Evolutionary conservation across 306 rosid species (phyloP).

Genomic region (Pyrus communis): DNA sequence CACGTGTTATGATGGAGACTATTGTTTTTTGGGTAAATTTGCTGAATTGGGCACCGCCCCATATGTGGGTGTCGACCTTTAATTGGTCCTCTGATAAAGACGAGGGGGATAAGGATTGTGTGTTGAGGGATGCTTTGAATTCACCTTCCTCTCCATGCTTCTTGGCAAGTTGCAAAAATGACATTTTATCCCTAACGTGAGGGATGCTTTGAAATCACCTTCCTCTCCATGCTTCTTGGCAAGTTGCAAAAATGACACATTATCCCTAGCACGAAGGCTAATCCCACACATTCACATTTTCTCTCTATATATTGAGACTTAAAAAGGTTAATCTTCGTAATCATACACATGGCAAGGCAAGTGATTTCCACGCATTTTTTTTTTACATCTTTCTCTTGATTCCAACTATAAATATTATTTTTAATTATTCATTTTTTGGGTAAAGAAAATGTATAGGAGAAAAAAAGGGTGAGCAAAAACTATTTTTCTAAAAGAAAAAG

Average conservation of each 20-base stretch:
- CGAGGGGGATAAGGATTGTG: slow-evolving; percentile 32
- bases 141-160: slow-evolving; percentile 24
- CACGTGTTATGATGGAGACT: slow-evolving; percentile 28
- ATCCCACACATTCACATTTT: not conserved
- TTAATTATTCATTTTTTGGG: too few relatives aligned
- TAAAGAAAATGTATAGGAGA: too few relatives aligned
- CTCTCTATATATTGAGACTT: too few relatives aligned
- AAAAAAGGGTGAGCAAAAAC: too few relatives aligned
- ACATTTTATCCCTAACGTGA: not conserved
- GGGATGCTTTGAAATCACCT: slow-evolving; percentile 11
- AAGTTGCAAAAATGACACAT: slow-evolving; percentile 15
- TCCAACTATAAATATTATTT: too few relatives aligned
- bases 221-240: slow-evolving; percentile 35
- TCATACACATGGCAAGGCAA: too few relatives aligned
- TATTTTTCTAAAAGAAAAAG: too few relatives aligned
- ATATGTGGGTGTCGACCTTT: not conserved
- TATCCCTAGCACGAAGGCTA: not conserved
- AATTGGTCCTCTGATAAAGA: not conserved
- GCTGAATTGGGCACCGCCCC: slow-evolving; percentile 1
- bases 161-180: slow-evolving; percentile 22
- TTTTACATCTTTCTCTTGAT: too few relatives aligned
- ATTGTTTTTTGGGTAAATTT: not conserved
- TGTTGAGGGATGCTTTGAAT: slow-evolving; percentile 22
- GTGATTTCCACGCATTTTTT: too few relatives aligned
- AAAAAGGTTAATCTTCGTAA: too few relatives aligned